Evolutionary conservation across 164 flowering plant genomes (phyloP), one percentile per base, ranked within the genome.

Genomic region (Platanus orientalis): DNA sequence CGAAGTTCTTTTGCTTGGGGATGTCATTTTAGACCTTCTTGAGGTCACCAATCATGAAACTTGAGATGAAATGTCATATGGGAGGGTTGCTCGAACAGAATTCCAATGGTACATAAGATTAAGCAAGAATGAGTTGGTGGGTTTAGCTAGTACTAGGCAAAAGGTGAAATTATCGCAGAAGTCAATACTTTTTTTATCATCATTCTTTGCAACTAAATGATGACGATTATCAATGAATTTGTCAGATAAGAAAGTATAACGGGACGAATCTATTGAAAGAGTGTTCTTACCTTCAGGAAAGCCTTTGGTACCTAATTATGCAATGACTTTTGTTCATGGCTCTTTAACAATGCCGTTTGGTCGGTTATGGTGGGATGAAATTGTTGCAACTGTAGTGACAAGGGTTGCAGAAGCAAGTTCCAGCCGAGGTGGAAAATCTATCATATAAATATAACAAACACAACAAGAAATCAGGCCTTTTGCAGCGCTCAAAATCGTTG

Each of bases 231-330:
- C 71, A 78, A 54, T 80, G 97, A 24, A 92, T 84, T 26, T 79
- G 84, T 20, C 75, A 0, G 78, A 82, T 42, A 87, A 88, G 1
- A 75, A 64, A 44, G 95, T 89, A 2, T 78, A 74, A 21, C 80
- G 78, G n/a, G n/a, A n/a, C n/a, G n/a, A n/a, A n/a, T n/a, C n/a
- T n/a, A n/a, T n/a, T n/a, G n/a, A n/a, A n/a, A 79, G 96, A 88
- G 59, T 79, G 81, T 47, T 58, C 1, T 60, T 89, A 23, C 68
- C 80, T 0, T 85, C 96, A 0, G 84, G 85, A 36, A 93, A 85
- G 51, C 88, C 86, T 10, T 30, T 93, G 94, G 98, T 92, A 80
- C 98, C 98, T 19, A 84, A 89, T 51, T 89, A 92, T 69, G 96
- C 95, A 0, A 80, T 92, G 76, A 69, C 57, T 11, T 90, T 88